phyloP scores from a whole-genome alignment of 257 asterid species.

The Solanum gracilifrons region DNA sequence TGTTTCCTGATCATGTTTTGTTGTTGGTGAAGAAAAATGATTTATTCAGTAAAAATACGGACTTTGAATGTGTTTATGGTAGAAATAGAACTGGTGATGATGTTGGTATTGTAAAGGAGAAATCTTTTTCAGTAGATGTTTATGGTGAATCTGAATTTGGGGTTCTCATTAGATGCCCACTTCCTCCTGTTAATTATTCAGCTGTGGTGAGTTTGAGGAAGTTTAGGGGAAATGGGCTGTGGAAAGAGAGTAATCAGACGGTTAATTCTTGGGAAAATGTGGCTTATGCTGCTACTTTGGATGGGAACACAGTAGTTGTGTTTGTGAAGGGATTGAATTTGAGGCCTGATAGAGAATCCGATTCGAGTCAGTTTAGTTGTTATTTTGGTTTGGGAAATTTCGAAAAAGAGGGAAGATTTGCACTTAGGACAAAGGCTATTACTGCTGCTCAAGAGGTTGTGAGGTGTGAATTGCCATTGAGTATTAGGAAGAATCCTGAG shows the following conservation, averaged over 20 bases:
- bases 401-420: slow-evolving; percentile 12
- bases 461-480: slow-evolving; percentile 62
- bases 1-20: slow-evolving; percentile 75
- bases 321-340: slow-evolving; percentile 91
- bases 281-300: slow-evolving; percentile 64
- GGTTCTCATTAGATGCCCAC: slow-evolving; percentile 60
- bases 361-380: slow-evolving; percentile 63
- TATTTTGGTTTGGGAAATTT: slow-evolving; percentile 52
- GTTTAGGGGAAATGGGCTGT: slow-evolving; percentile 12
- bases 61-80: slow-evolving; percentile 50
- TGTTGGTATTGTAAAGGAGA: slow-evolving; percentile 12
- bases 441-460: slow-evolving; percentile 91
- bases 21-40: slow-evolving; percentile 27
- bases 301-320: slow-evolving; percentile 52
- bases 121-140: slow-evolving; percentile 52
- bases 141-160: slow-evolving; percentile 50
- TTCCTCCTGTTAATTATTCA: slow-evolving; percentile 50
- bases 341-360: slow-evolving; percentile 51
- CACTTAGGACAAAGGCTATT: slow-evolving; percentile 51
- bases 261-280: slow-evolving; percentile 60
- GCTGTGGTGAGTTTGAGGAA: slow-evolving; percentile 27
- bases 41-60: slow-evolving; percentile 10
- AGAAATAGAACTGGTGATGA: neutral
- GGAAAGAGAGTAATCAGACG: slow-evolving; percentile 16
- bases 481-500: slow-evolving; percentile 23